Evolutionary conservation across 768 basidiomycete species (phyloP).

Genomic region (Pisolithus sp.): DNA sequence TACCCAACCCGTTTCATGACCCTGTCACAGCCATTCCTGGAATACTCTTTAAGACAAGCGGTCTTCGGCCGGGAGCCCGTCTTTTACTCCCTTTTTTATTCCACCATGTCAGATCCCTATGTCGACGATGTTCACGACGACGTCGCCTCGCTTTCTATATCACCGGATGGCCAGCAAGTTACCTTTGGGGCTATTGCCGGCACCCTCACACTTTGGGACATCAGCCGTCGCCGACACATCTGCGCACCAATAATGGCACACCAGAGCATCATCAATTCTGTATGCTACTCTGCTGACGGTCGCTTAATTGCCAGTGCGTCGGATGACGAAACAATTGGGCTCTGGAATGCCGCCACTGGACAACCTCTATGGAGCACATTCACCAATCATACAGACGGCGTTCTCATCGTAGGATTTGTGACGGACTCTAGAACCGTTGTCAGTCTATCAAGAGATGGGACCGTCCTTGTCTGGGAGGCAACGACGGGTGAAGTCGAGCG

Average conservation of each 20-base stretch:
- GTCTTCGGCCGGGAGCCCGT: no score
- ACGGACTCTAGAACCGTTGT: slow-evolving; percentile 3
- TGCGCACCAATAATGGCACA: slow-evolving; percentile 10
- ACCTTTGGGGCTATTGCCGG: slow-evolving; percentile 1
- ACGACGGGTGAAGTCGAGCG: not conserved
- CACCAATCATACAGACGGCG: not conserved
- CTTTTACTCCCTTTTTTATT: not conserved
- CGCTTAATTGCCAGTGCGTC: slow-evolving; percentile 2
- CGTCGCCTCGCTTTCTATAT: not conserved
- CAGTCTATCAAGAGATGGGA: slow-evolving; percentile 7
- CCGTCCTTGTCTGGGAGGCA: slow-evolving; percentile 6
- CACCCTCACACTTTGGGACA: slow-evolving; percentile 1
- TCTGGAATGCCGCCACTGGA: slow-evolving; percentile 8
- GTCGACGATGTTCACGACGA: not conserved
- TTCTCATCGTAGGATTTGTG: not conserved
- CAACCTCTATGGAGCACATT: not conserved
- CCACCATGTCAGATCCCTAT: not conserved
- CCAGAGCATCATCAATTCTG: slow-evolving; percentile 4
- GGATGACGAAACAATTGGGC: slow-evolving; percentile 5
- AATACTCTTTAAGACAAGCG: no score
- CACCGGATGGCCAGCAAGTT: slow-evolving; percentile 1
- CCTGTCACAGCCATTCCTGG: no score
- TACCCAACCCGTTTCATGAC: no score
- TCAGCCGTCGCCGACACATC: not conserved
- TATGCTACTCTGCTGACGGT: slow-evolving; percentile 4